Evolutionary conservation across 441 rosid species (phyloP), one percentile per base, ranked within the genome.

Genomic region (Jatropha multifida): DNA sequence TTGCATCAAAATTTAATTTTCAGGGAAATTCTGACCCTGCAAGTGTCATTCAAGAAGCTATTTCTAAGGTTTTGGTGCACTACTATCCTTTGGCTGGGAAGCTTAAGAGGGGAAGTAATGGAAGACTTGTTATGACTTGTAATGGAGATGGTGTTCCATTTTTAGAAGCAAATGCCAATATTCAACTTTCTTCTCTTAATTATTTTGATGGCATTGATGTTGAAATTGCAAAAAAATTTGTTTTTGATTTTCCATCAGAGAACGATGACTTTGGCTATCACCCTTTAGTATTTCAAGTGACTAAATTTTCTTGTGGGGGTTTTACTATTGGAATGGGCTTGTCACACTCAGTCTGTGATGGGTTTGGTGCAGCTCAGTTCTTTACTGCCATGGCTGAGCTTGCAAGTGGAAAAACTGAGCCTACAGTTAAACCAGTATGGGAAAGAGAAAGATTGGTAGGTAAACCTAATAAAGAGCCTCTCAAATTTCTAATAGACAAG

Each of bases 311-410:
- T 17, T 89, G 93, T 56, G 93, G 93, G 7, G 93, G 93, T 32
- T 69, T 89, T 74, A 81, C 89, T 3, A 62, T 89, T 72, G 91
- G 85, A 46, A 85, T 87, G 83, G 85, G 89, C 55, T 83, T 87
- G 26, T 82, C 91, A 56, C 93, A 89, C 73, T 80, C 93, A 0
- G 67, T 86, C 0, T 85, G 86, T 69, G 93, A 89, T 80, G 93
- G 93, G 49, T 85, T 77, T 68, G 93, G 93, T 6, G 90, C 90
- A 68, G 77, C 89, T 77, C 90, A 87, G 64, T 79, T 89, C 70
- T 89, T 80, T 40, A 79, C 75, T 79, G 85, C 90, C 61, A 17
- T 89, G 54, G 79, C 82, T 40, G 90, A 89, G 77, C 69, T 87
- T 18, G 90, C 89, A 10, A 78, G 88, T 41, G 86, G 88, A 32